phyloP scores from a whole-genome alignment of 169 alveolate genomes.

The Besnoitia besnoiti region DNA sequence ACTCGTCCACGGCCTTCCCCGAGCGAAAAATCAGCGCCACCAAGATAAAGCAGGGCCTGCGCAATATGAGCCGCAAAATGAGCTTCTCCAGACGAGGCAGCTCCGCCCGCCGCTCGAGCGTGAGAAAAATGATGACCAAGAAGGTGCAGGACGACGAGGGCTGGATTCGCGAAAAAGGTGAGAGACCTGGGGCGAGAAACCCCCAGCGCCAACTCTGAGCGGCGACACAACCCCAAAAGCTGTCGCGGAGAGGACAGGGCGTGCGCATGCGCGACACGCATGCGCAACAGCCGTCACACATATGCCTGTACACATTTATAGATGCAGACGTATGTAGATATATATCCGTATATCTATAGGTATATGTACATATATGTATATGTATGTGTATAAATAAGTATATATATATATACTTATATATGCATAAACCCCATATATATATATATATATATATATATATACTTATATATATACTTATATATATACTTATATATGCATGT shows the following conservation, averaged over 20 bases:
- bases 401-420: too few relatives aligned
- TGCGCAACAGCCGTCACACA: too few relatives aligned
- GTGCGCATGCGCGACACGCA: too few relatives aligned
- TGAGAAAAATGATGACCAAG: background rate
- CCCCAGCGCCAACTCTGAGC: too few relatives aligned
- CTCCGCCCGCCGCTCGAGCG: background rate
- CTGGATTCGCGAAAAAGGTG: conserved; percentile 51
- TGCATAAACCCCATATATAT: too few relatives aligned
- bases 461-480: too few relatives aligned
- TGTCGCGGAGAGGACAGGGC: background rate
- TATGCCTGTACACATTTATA: too few relatives aligned
- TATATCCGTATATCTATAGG: background rate
- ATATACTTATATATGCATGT: too few relatives aligned
- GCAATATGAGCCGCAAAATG: conserved; percentile 46
- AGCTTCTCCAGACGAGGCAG: background rate
- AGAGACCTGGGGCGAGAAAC: background rate
- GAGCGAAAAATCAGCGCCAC: conserved; percentile 46
- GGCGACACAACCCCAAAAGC: too few relatives aligned
- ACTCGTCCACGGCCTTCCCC: background rate
- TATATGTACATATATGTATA: background rate
- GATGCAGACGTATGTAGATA: too few relatives aligned
- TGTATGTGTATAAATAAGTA: background rate
- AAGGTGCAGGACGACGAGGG: conserved; percentile 32
- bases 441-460: too few relatives aligned
- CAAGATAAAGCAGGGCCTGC: conserved; percentile 19